Base-by-base conservation (phyloP, 768 basidiomycete genomes). In the Rhizopogon vulgaris region DNA sequence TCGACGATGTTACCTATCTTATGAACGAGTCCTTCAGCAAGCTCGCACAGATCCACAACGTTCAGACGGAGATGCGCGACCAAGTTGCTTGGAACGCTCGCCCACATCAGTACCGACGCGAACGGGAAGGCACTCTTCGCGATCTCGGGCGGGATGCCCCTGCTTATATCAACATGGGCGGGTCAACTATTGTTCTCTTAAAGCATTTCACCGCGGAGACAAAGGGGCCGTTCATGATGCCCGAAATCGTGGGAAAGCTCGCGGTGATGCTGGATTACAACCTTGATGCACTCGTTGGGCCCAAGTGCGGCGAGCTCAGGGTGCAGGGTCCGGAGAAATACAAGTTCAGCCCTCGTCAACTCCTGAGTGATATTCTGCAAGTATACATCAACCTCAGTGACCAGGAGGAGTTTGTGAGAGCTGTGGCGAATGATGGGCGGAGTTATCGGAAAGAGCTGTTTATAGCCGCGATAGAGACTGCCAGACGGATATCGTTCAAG, bases 241-340 rank as follows among this genome's bases (percentile, higher is more conserved):
- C 90, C 7, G 96, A 99, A 70, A 97, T 99, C 42, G 90, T 98
- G 48, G 87, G 94, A 66, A 82, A 89, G 34, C 78, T 99, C 14
- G 96, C 96, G 3, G 94, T 94, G 1, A 97, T 96, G 90, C 70
- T 99, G 61, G 90, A 96, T 65, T 93, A 94, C 71, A 97, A 98
- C 63, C 76, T 99, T 17, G 83, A 86, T 45, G 85, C 84, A 2
- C 82, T 99, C 24, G 90, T 85, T 41, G 96, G 96, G 0, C 93
- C 94, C 4, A 84, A 81, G 57, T 94, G 85, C 69, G 82, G 86
- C 56, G 87, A 95, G 36, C 78, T 99, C 11, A 83, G 78, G 54
- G 92, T 98, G 53, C 77, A 83, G 54, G 85, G 95, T 48, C 83
- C 83, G 6, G 89, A 94, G 60, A 92, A 93, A 67, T 87, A 90